Evolutionary conservation across 495 filamentous ascomycete species (phyloP), one percentile per base, ranked within the genome.

Genomic region (Trichoderma virens): DNA sequence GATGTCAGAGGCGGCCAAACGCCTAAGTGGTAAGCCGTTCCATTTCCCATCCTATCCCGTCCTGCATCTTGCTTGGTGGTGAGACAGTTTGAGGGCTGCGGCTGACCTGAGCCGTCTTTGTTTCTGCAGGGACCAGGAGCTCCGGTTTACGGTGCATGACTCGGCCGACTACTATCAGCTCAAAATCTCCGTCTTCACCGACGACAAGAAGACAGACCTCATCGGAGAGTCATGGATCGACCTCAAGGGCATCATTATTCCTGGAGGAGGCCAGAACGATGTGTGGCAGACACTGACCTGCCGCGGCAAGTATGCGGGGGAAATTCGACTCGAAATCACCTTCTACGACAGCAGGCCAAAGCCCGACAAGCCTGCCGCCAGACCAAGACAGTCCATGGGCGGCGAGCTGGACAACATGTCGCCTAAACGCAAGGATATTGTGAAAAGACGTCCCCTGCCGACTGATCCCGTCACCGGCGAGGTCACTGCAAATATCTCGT

Each of bases 1-100:
- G 95, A 99, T 76, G 86, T 92, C 66, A 82, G 94, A 71, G 94
- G 94, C 65, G 94, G 94, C 51, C 94, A 99, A 76, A 98, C 93
- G 32, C 94, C 94, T 9, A 87, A 83, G 85, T 99, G 94, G 94
- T 94, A 85, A 70, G 87, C 71, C 34, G 34, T 35, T 3, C 34
- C 13, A 13, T 56, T 60, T 31, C 62, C 20, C 51, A 63, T 69
- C 47, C 20, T 64, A 47, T 47, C 43, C 43, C 18, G 20, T 25
- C n/a, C n/a, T n/a, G n/a, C 6, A n/a, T 23, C n/a, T 20, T 8
- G 18, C 18, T 20, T 8, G 7, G 43, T n/a, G 20, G 43, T 43
- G 23, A 23, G 45, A 54, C 20, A 54, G 20, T 25, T n/a, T 4
- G 13, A 28, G 9, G 8, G 51, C 27, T 7, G 34, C 6, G 56